A percentile compares a stretch with the other conserved stretches of the same genome.
These are phyloP conservation scores for Ophidiomyces ophidiicola DNA, from an alignment of 2,329 filamentous ascomycete genomes.

Conservation along the genomic window DNA sequence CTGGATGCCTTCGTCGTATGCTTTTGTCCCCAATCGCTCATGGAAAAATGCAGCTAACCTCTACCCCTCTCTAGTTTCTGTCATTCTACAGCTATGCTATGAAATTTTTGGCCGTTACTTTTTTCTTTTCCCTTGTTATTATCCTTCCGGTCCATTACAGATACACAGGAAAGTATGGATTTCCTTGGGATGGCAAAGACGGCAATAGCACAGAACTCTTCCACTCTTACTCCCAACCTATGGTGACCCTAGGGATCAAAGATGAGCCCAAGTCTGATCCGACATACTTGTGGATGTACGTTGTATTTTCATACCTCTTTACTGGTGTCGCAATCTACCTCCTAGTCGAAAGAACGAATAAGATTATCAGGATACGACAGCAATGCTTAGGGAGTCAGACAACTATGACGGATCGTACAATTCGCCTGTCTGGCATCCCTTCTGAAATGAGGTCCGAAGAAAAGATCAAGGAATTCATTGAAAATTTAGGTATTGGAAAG, in stretches of 20 bases:
- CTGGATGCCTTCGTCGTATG: conserved; percentile 84
- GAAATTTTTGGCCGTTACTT: conserved; percentile 64
- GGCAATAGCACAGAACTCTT: conserved; percentile 25
- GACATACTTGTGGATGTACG: conserved; percentile 77
- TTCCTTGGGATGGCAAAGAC: conserved; percentile 24
- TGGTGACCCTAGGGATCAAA: conserved; percentile 10
- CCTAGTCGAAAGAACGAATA: conserved; percentile 69
- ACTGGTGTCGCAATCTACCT: conserved; percentile 69
- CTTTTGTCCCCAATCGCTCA: conserved; percentile 14
- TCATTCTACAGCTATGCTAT: conserved; percentile 94
- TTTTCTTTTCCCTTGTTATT: conserved; percentile 68
- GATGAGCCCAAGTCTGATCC: conserved; percentile 23
- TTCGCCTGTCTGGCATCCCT: conserved; percentile 82
- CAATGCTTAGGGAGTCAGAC: conserved; percentile 86
- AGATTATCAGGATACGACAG: conserved; percentile 74
- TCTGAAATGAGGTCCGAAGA: conserved; percentile 63
- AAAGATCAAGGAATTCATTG: conserved; percentile 73
- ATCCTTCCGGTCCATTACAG: conserved; percentile 75
- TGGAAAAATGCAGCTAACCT: conserved; percentile 7
- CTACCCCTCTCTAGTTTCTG: conserved; percentile 50
- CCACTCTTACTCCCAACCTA: conserved; percentile 18
- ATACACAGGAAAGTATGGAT: conserved; percentile 40
- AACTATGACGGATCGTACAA: conserved; percentile 90
- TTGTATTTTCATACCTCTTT: conserved; percentile 91
- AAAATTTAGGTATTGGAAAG: conserved; percentile 75